Base-by-base conservation (phyloP, 2,329 filamentous ascomycete species). In the Xylariales sp. region DNA sequence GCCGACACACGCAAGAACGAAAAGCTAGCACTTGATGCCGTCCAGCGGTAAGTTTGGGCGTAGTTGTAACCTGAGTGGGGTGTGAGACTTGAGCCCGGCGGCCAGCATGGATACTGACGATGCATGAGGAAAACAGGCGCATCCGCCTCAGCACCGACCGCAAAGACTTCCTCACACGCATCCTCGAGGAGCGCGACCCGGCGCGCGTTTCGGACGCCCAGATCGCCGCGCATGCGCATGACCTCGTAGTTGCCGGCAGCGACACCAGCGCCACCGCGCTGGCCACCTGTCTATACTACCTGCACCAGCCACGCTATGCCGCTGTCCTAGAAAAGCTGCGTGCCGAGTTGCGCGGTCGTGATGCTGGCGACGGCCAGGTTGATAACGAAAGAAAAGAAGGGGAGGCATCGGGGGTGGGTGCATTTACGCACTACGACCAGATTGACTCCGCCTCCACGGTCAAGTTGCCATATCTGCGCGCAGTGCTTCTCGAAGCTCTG, bases 181-280 rank as follows among this genome's bases (percentile, higher is more conserved):
- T 55, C 14, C 37, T 55, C 3, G 40, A 51, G 29, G 29, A 49
- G 15, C 29, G 47, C 18, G 42, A 48, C 18, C 18, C 37, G 8
- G 41, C 44, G 6, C 19, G 16, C 6, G 40, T 50, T 3, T 47
- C 52, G 4, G 50, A 49, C 18, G 23, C 42, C 7, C 52, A 57
- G 34, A 40, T 57, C 3, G 52, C 51, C 2, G 51, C 54, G 3
- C 54, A 56, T 29, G 37, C 52, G 5, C 53, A 46, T 1, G 53
- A 54, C 23, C 46, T 56, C 15, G 47, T 57, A 2, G 15, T 35
- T 5, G 38, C 38, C 1, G 66, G 66, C 8, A 67, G 64, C 21
- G 69, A 72, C 41, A 72, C 69, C 1, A 70, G 67, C 16, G 66
- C 65, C 5, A 71, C 63, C 5, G 63, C 66, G 60, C 4, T 49